These are phyloP conservation scores for Picea glauca DNA, from an alignment of 75 land plant genomes.

Conservation along the genomic window DNA sequence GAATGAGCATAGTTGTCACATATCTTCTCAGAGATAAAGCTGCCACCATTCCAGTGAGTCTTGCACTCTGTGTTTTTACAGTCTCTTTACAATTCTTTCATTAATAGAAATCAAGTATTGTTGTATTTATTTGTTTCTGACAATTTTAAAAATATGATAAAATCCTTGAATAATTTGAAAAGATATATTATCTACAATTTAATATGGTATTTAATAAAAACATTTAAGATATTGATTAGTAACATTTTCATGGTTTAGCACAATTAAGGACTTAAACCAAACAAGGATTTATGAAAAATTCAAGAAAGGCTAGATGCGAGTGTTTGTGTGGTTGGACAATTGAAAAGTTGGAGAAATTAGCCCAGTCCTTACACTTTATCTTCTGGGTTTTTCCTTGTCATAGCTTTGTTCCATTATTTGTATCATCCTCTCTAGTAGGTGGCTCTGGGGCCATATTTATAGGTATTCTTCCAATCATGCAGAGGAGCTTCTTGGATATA, in stretches of 20 bases:
- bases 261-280: constrained; percentile 75
- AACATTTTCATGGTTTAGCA: neutral
- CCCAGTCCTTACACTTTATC: constrained; percentile 68
- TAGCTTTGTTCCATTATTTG: constrained; percentile 48
- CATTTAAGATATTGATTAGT: too few relatives aligned
- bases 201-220: too few relatives aligned
- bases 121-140: too few relatives aligned
- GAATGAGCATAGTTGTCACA: too few relatives aligned
- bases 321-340: constrained; percentile 50
- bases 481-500: constrained; percentile 40
- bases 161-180: too few relatives aligned
- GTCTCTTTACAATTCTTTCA: too few relatives aligned
- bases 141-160: too few relatives aligned
- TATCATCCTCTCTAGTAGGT: constrained; percentile 64
- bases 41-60: too few relatives aligned
- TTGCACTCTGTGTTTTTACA: too few relatives aligned
- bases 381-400: constrained; percentile 43
- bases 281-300: constrained; percentile 16
- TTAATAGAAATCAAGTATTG: too few relatives aligned
- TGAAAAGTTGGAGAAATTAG: constrained; percentile 44
- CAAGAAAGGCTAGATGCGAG: constrained; percentile 63
- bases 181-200: too few relatives aligned
- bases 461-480: constrained; percentile 61
- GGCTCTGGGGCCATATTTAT: constrained; percentile 65
- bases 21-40: too few relatives aligned